Percentiles rank a stretch among this genome's conserved stretches.
These are phyloP conservation scores for Adiantum capillusveneris DNA, from an alignment of 75 land plant species.

Conservation along the genomic window DNA sequence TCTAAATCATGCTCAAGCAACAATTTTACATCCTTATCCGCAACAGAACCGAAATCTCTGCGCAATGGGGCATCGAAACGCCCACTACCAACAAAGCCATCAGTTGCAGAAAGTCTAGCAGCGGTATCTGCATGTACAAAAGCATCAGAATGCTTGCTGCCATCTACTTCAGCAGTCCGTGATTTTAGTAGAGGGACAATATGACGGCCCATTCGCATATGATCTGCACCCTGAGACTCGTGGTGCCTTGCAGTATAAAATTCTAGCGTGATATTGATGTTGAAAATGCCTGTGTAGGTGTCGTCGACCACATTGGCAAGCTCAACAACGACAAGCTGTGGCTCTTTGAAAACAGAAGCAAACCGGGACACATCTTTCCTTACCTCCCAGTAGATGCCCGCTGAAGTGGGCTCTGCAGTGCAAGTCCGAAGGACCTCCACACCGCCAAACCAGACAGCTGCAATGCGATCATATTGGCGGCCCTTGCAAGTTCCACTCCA, in stretches of 20 bases:
- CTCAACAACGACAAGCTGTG: slow-evolving; percentile 33
- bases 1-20: too few relatives aligned
- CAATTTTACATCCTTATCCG: too few relatives aligned
- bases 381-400: slow-evolving; percentile 61
- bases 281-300: slow-evolving; percentile 58
- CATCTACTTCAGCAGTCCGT: too few relatives aligned
- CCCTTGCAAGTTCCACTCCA: slow-evolving; percentile 47
- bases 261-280: slow-evolving; percentile 38
- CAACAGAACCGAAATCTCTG: too few relatives aligned
- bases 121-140: too few relatives aligned
- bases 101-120: too few relatives aligned
- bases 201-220: too few relatives aligned
- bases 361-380: slow-evolving; percentile 63
- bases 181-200: too few relatives aligned
- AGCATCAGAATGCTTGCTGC: too few relatives aligned
- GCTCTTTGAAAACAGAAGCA: slow-evolving; percentile 35
- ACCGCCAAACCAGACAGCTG: slow-evolving; percentile 69
- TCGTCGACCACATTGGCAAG: slow-evolving; percentile 60
- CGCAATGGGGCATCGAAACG: too few relatives aligned
- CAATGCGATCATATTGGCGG: slow-evolving; percentile 62
- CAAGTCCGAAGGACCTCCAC: slow-evolving; percentile 79
- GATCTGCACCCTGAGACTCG: too few relatives aligned
- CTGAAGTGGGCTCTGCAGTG: slow-evolving; percentile 59
- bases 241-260: slow-evolving; percentile 18
- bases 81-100: too few relatives aligned